Evolutionary conservation across 139 green algal genomes (phyloP).

Genomic region (Micractinium sp.): DNA sequence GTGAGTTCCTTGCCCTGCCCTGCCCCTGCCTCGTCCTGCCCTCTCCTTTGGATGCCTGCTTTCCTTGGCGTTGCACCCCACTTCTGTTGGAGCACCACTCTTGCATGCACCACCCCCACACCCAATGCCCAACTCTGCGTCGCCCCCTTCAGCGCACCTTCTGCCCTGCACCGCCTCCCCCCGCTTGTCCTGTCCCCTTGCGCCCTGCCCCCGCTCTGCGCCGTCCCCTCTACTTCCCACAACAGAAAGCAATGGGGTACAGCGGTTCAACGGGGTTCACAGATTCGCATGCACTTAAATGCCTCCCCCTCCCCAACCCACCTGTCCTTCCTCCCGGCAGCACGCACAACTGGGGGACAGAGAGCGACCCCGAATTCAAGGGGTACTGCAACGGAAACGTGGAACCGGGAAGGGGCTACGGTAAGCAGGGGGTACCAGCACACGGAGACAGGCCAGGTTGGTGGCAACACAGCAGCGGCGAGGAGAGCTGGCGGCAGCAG

Average conservation of each 20-base stretch:
- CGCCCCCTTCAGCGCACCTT: too few relatives aligned
- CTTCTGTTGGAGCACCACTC: too few relatives aligned
- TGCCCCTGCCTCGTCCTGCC: not conserved
- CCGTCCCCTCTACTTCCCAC: too few relatives aligned
- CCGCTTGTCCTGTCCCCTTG: too few relatives aligned
- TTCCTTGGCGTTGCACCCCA: too few relatives aligned
- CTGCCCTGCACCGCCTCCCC: too few relatives aligned
- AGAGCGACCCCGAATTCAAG: conserved; percentile 77
- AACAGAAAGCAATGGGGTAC: too few relatives aligned
- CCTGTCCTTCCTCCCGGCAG: not conserved
- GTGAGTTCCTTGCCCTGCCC: not conserved
- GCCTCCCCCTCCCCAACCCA: not conserved
- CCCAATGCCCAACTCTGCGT: too few relatives aligned
- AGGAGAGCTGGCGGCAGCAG: too few relatives aligned
- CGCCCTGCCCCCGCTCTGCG: too few relatives aligned
- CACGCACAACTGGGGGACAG: conserved; percentile 67
- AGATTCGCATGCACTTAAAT: not conserved
- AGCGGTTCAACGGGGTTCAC: not conserved
- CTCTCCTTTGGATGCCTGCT: not conserved
- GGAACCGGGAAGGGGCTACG: conserved; percentile 79
- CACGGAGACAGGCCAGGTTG: not conserved
- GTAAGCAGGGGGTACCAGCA: not conserved
- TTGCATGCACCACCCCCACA: too few relatives aligned
- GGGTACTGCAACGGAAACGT: conserved; percentile 92
- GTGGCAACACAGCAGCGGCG: not conserved